Conservation (phyloP, 2,329 filamentous ascomycete genomes). For the Cyanodermella asteris region DNA sequence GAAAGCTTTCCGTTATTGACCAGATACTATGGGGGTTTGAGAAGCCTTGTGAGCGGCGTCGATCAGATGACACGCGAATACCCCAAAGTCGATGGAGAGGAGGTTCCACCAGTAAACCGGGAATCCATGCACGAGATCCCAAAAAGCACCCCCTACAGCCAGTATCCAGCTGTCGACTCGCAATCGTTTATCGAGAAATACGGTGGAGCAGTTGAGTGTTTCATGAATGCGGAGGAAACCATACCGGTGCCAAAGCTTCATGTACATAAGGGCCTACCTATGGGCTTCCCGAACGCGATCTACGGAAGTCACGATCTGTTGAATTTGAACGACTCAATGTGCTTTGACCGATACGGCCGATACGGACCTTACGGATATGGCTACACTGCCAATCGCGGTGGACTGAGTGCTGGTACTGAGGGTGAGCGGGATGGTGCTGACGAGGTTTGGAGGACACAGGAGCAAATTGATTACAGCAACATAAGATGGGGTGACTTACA, state of each 20-base stretch:
- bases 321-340: conserved; percentile 61
- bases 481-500: conserved; percentile 66
- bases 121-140: conserved; percentile 7
- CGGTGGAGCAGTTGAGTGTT: conserved; percentile 51
- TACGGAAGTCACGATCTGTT: conserved; percentile 74
- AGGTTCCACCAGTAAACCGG: conserved; percentile 30
- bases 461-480: conserved; percentile 52
- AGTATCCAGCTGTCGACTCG: conserved; percentile 44
- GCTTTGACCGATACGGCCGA: conserved; percentile 78
- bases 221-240: conserved; percentile 45
- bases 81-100: conserved; percentile 37
- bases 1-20: conserved; percentile 68
- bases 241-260: conserved; percentile 47
- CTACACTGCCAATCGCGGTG: conserved; percentile 58
- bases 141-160: conserved; percentile 28
- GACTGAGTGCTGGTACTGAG: conserved; percentile 64
- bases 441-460: conserved; percentile 40
- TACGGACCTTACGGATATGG: conserved; percentile 78
- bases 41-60: conserved; percentile 40
- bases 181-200: conserved; percentile 32
- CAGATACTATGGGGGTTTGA: conserved; percentile 75
- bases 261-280: conserved; percentile 55
- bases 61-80: conserved; percentile 68
- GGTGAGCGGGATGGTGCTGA: conserved; percentile 67
- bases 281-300: conserved; percentile 64